Conservation (phyloP, 2,329 filamentous ascomycete species). For the Neofusicoccum laricinum region DNA sequence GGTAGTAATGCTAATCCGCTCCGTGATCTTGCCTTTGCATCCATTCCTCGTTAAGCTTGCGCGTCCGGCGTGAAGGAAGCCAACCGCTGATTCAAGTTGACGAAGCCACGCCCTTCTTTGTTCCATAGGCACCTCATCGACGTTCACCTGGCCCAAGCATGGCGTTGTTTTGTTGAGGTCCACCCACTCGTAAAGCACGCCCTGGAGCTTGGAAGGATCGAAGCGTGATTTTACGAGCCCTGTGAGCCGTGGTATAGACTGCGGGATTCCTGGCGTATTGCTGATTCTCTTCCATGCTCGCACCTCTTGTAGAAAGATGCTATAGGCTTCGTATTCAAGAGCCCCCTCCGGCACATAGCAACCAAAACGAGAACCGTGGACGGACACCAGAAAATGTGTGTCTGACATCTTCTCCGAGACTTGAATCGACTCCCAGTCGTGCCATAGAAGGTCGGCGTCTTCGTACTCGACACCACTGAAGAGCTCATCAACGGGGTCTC, state of each 20-base stretch:
- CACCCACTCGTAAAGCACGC: neutral
- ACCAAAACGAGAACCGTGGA: neutral
- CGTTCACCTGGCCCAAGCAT: neutral
- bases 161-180: neutral
- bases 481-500: neutral
- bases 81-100: neutral
- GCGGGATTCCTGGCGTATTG: neutral
- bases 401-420: neutral
- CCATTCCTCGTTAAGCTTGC: neutral
- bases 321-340: neutral
- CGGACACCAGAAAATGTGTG: neutral
- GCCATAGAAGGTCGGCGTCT: neutral
- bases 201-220: neutral
- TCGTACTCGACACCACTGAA: neutral
- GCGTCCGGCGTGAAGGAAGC: neutral
- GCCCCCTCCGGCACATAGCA: neutral
- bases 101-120: neutral
- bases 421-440: neutral
- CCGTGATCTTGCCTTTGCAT: neutral
- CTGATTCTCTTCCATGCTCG: neutral
- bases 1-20: neutral
- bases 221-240: neutral
- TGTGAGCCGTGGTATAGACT: neutral
- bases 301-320: neutral
- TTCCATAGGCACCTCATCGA: neutral